Percentiles rank a stretch among this genome's conserved stretches.
Conservation (phyloP, 225 moss, liverwort and hornwort species). For the Marchantia paleacea region DNA sequence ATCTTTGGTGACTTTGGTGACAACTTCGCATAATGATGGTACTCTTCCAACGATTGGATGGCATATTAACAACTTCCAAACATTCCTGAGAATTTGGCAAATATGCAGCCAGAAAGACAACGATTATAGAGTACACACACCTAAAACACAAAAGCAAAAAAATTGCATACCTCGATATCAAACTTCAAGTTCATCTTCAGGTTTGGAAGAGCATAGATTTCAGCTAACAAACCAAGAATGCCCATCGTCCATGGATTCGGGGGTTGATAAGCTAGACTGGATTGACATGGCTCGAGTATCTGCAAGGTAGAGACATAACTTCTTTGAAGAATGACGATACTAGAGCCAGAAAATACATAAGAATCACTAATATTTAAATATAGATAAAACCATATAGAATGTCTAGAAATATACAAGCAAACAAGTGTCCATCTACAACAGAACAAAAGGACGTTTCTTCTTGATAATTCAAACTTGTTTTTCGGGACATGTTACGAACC, state of each 20-base stretch:
- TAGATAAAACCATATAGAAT: no score
- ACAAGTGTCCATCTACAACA: no score
- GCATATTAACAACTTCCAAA: no score
- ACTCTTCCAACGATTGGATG: no score
- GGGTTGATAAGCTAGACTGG: conserved; percentile 89
- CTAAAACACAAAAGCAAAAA: no score
- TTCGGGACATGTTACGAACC: conserved; percentile 31
- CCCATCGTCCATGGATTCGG: conserved; percentile 99
- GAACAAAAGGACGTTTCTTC: no score
- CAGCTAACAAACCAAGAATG: conserved; percentile 83
- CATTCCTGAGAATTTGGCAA: not conserved
- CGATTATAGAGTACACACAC: not conserved
- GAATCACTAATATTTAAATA: no score
- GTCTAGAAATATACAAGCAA: no score
- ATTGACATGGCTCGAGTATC: conserved; percentile 97
- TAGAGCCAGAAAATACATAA: no score
- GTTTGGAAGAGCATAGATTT: conserved; percentile 83
- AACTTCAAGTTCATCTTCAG: conserved; percentile 98
- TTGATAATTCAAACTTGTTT: not conserved
- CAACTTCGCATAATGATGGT: no score
- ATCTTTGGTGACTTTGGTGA: no score
- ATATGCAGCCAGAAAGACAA: not conserved
- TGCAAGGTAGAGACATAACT: conserved; percentile 32
- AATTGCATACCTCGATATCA: conserved; percentile 73
- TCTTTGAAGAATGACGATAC: not conserved